Evolutionary conservation across 1,284 basidiomycete species (phyloP), one percentile per base, ranked within the genome.

Genomic region (Coriolopsis trogii): DNA sequence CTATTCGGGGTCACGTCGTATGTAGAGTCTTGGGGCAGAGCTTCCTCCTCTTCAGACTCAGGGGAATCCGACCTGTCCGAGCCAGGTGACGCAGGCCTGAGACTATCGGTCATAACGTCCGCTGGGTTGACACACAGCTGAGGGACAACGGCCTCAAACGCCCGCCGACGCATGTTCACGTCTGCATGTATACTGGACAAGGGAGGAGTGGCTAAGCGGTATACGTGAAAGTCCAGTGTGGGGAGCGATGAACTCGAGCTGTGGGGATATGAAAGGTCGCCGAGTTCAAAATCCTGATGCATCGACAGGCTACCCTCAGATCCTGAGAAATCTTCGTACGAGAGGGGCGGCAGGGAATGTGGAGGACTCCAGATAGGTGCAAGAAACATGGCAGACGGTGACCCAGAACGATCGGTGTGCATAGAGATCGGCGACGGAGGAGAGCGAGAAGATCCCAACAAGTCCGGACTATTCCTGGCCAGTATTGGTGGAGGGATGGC

Each of bases 91-190:
- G 38, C 6, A 16, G 28, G 18, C 20, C 26, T 41, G 15, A 48
- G 31, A 21, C 38, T 48, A 20, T 41, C 26, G 13, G 41, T 58
- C 56, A 77, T 70, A 37, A 79, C 70, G 45, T 80, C 76, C 28
- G 74, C 65, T 29, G 81, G 81, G 57, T 82, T 75, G 47, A 84
- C 68, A 28, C 75, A 58, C 4, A 57, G 65, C 8, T 54, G 48
- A 44, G 64, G 34, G 48, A 45, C 18, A 6, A 45, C 49, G 26
- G 67, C 64, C 45, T 61, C 61, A 13, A 61, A 49, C 38, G 67
- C 61, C 3, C 55, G 48, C 20, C 69, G 63, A 46, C 71, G 74
- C 71, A 77, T 72, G 45, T 76, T 79, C 30, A 76, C 65, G 55
- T 80, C 79, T 21, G 68, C 70, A n/a, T 76, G 68, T 2, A 77